phyloP scores from a whole-genome alignment of 306 rosid species.

The Psophocarpus tetragonolobus region DNA sequence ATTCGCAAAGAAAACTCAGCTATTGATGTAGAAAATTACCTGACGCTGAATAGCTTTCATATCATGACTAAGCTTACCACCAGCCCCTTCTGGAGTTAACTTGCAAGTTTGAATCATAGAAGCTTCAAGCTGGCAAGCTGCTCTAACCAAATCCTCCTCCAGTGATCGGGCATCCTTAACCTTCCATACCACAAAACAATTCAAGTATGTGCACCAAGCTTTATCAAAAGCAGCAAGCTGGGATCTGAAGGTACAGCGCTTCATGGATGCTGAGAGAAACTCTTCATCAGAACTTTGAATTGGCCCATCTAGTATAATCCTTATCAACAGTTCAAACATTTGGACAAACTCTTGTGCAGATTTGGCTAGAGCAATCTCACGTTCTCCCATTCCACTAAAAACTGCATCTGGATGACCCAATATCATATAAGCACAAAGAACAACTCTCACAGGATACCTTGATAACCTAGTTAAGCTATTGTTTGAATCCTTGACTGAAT shows the following conservation, averaged over 20 bases:
- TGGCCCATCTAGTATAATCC: constrained; percentile 73
- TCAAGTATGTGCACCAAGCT: constrained; percentile 94
- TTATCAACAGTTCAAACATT: constrained; percentile 69
- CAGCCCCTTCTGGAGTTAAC: constrained; percentile 67
- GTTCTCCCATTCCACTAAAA: constrained; percentile 80
- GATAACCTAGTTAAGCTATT: constrained; percentile 51
- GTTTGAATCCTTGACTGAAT: constrained; percentile 40
- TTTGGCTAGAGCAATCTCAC: constrained; percentile 73
- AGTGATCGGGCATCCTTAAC: constrained; percentile 81
- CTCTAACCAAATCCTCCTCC: constrained; percentile 94
- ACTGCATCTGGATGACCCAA: constrained; percentile 89
- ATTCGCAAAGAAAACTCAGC: constrained; percentile 4
- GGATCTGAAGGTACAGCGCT: constrained; percentile 71
- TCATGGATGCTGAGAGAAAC: constrained; percentile 45
- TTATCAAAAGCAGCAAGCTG: constrained; percentile 87
- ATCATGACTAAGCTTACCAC: constrained; percentile 68
- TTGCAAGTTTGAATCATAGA: constrained; percentile 96
- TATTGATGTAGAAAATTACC: constrained; percentile 49
- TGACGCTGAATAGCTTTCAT: constrained; percentile 92
- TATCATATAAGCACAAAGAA: constrained; percentile 87
- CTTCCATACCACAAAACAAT: constrained; percentile 90
- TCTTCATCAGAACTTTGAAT: constrained; percentile 62
- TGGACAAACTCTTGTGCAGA: constrained; percentile 73
- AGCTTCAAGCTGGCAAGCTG: constrained; percentile 96
- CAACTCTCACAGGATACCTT: constrained; percentile 84